phyloP scores from a whole-genome alignment of 1,139 yeast genomes.

The Pichia sp. region DNA sequence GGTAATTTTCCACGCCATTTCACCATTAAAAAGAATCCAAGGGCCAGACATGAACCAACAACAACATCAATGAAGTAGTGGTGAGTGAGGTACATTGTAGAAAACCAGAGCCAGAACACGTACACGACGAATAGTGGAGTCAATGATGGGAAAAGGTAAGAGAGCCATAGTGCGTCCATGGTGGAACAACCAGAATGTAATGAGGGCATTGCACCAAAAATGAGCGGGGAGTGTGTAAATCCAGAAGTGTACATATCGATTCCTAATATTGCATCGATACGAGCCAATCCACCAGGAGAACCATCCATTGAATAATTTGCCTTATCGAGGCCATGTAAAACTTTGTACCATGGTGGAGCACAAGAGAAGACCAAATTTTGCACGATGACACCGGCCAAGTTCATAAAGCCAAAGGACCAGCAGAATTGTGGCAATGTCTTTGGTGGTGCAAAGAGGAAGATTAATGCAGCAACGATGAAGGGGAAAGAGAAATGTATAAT shows the following conservation, averaged over 20 bases:
- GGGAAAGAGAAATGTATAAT: slow-evolving; percentile 86
- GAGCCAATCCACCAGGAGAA: slow-evolving; percentile 91
- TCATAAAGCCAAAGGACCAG: slow-evolving; percentile 97
- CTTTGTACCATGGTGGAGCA: slow-evolving; percentile 98
- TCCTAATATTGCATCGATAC: slow-evolving; percentile 79
- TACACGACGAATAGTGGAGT: slow-evolving; percentile 61
- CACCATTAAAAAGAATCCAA: slow-evolving; percentile 18
- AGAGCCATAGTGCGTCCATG: slow-evolving; percentile 83
- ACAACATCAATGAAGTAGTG: slow-evolving; percentile 91
- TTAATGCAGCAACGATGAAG: slow-evolving; percentile 70
- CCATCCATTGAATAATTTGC: slow-evolving; percentile 93
- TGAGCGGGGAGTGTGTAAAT: slow-evolving; percentile 83
- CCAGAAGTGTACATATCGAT: slow-evolving; percentile 81
- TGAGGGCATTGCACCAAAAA: slow-evolving; percentile 95
- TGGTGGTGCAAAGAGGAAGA: slow-evolving; percentile 91
- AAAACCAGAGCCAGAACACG: slow-evolving; percentile 95
- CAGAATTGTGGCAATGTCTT: slow-evolving; percentile 80
- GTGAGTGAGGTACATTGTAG: slow-evolving; percentile 95
- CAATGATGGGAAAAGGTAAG: slow-evolving; percentile 69
- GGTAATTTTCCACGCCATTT: slow-evolving; percentile 21
- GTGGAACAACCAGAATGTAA: slow-evolving; percentile 93
- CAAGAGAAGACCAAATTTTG: slow-evolving; percentile 79
- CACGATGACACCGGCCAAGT: slow-evolving; percentile 71
- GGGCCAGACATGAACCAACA: slow-evolving; percentile 48
- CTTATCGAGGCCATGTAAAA: slow-evolving; percentile 75